Base-by-base conservation (phyloP, 2,329 filamentous ascomycete genomes). In the Zasmidium citrigriseum region DNA sequence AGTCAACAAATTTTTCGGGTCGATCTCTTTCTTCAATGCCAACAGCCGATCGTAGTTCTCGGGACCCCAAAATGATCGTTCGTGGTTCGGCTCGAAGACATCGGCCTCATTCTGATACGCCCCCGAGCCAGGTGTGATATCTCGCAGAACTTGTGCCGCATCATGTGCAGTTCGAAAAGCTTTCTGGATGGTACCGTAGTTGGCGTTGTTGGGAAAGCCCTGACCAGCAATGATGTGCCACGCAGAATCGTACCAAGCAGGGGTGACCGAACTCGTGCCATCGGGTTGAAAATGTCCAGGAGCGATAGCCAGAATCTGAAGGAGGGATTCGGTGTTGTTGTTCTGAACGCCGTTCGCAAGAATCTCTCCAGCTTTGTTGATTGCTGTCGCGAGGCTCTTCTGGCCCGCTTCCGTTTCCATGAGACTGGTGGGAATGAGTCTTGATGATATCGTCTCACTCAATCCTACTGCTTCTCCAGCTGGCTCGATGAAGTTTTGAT, bases 81-180 rank as follows among this genome's bases (percentile, higher is more conserved):
- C 57, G 3, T 57, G 61, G 38, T 66, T 48, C 9, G 55, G 44
- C 45, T 67, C 63, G 21, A 59, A 64, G 7, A 57, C 56, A 38
- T 67, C 64, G 18, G 62, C 66, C 47, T 68, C 66, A 22, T 67
- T 68, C 58, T 64, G 62, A 25, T 68, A 68, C 18, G 63, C 63
- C 2, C 48, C 48, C n/a, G 23, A 23, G 18, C 34, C 52, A 29
- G 52, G 52, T n/a, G 52, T 55, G 22, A 55, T 24, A 22, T n/a
- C 44, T 18, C 52, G 29, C 29, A 53, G 10, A 45, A 18, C 50
- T 20, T 53, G 50, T 18, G 34, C 50, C 16, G 50, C 27, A 23
- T 53, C 27, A 29, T 29, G 27, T 29, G 14, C 27, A 29, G 27
- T 29, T 29, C 14, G 27, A 14, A 29, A 29, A 14, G 27, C 27